Evolutionary conservation across 768 basidiomycete genomes (phyloP).

Genomic region (Lentinus brumalis): DNA sequence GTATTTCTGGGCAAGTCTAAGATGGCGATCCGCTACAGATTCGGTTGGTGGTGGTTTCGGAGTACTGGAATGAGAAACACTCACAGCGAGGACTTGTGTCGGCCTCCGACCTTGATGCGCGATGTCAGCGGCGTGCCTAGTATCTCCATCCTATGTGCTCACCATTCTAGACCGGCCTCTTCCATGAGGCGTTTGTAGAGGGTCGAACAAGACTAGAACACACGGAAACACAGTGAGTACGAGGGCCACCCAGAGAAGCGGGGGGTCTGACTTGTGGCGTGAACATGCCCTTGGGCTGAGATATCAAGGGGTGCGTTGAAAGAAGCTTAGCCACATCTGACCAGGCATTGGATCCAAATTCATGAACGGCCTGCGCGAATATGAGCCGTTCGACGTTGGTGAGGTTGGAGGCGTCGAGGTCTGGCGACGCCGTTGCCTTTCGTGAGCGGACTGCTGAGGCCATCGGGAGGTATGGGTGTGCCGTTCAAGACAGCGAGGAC

Average conservation of each 20-base stretch:
- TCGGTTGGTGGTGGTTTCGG: slow-evolving; percentile 8
- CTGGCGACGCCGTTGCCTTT: slow-evolving; percentile 12
- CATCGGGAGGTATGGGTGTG: slow-evolving; percentile 7
- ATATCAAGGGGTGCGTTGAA: slow-evolving; percentile 68
- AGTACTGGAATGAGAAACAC: background rate
- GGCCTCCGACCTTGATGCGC: slow-evolving; percentile 44
- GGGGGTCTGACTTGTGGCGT: slow-evolving; percentile 56
- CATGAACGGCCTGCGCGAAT: slow-evolving; percentile 85
- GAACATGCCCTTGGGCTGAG: slow-evolving; percentile 65
- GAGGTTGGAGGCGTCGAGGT: slow-evolving; percentile 21
- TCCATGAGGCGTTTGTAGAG: slow-evolving; percentile 71
- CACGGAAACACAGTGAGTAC: slow-evolving; percentile 11
- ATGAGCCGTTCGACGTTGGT: slow-evolving; percentile 70
- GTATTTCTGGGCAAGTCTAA: slow-evolving; percentile 73
- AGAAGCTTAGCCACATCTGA: slow-evolving; percentile 63
- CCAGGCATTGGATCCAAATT: slow-evolving; percentile 76
- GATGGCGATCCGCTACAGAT: slow-evolving; percentile 58
- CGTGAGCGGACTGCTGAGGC: slow-evolving; percentile 14
- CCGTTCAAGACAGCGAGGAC: background rate
- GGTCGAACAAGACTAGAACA: slow-evolving; percentile 61
- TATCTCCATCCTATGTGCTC: slow-evolving; percentile 29
- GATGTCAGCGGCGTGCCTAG: slow-evolving; percentile 6
- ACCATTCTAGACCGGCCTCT: slow-evolving; percentile 68
- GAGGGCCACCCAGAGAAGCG: slow-evolving; percentile 4
- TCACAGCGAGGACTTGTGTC: slow-evolving; percentile 55